Conservation (phyloP, 1,284 basidiomycete species). For the Ustilago tritici region DNA sequence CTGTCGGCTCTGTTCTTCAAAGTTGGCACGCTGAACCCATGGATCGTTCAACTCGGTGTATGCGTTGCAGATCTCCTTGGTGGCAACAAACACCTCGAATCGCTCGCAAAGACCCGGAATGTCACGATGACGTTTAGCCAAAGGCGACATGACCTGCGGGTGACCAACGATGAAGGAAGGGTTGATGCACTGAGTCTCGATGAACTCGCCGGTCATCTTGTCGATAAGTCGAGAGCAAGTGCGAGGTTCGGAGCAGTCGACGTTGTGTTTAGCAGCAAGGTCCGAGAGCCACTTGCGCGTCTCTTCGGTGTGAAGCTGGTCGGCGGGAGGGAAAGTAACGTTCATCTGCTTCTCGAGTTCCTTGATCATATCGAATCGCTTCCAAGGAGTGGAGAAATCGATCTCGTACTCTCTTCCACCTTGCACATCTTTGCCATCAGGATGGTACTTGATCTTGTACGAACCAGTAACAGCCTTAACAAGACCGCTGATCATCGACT, state of each 20-base stretch:
- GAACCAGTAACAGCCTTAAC: conserved; percentile 89
- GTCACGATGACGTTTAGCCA: conserved; percentile 75
- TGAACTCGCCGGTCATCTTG: conserved; percentile 97
- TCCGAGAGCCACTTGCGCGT: conserved; percentile 90
- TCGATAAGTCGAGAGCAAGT: conserved; percentile 96
- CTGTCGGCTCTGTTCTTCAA: conserved; percentile 90
- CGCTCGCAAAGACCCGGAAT: conserved; percentile 88
- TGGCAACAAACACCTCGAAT: conserved; percentile 98
- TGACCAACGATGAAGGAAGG: conserved; percentile 96
- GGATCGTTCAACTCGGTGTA: conserved; percentile 84
- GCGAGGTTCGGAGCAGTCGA: conserved; percentile 95
- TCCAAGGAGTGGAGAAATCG: conserved; percentile 96
- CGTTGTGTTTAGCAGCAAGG: conserved; percentile 84
- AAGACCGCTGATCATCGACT: conserved; percentile 88
- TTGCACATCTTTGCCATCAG: conserved; percentile 84
- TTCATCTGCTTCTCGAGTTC: conserved; percentile 93
- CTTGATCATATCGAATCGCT: conserved; percentile 95
- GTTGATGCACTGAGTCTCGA: conserved; percentile 95
- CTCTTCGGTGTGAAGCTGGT: conserved; percentile 87
- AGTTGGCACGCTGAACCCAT: conserved; percentile 88
- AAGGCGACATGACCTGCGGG: conserved; percentile 98
- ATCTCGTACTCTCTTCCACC: conserved; percentile 78
- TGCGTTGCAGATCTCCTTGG: conserved; percentile 83
- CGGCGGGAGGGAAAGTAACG: conserved; percentile 92
- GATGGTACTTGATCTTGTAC: conserved; percentile 88